Conservation (phyloP, 2,329 filamentous ascomycete species). For the Mycogone perniciosa region DNA sequence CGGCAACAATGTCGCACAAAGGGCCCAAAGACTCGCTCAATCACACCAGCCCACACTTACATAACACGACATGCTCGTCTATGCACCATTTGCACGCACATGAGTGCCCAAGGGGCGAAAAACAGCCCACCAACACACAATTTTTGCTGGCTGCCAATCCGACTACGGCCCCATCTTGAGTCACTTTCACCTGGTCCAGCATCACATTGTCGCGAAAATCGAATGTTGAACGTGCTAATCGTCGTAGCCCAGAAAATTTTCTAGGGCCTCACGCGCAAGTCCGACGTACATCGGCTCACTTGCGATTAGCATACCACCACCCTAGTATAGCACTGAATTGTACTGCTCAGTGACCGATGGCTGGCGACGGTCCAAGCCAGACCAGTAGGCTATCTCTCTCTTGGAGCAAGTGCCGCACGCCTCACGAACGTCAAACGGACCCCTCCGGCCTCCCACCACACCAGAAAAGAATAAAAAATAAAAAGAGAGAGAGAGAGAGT, state of each 20-base stretch:
- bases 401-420: neutral
- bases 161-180: constrained; percentile 7
- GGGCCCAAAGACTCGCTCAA: neutral
- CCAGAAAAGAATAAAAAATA: neutral
- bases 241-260: neutral
- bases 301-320: too few relatives aligned
- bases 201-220: constrained; percentile 12
- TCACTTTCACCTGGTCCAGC: constrained; percentile 7
- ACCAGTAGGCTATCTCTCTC: neutral
- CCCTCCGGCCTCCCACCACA: constrained; percentile 6
- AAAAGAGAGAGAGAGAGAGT: neutral
- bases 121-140: constrained; percentile 11
- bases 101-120: constrained; percentile 12
- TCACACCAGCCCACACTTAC: too few relatives aligned
- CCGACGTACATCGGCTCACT: too few relatives aligned
- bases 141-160: constrained; percentile 7
- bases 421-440: constrained; percentile 5
- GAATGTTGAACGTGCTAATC: constrained; percentile 2
- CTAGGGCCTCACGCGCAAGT: neutral
- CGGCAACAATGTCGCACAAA: neutral
- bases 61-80: neutral
- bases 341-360: neutral
- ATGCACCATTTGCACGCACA: neutral
- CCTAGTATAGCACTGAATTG: too few relatives aligned
- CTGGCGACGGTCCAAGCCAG: neutral